A percentile compares a stretch with the other conserved stretches of the same genome.
Evolutionary conservation across 129 eudicot species (phyloP).

Genomic region (Gnaphalium uliginosum): DNA sequence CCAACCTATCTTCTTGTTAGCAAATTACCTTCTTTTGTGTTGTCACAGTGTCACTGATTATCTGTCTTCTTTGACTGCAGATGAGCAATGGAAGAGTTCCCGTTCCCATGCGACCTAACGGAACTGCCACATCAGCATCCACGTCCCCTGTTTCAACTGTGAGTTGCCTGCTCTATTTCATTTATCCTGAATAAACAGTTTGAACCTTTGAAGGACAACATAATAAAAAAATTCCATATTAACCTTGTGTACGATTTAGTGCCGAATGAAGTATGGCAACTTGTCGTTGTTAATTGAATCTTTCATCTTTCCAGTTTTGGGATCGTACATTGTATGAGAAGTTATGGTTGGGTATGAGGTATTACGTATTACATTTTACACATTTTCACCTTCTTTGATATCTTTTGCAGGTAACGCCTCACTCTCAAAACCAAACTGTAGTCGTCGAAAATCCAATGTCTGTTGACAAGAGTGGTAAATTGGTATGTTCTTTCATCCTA

Average conservation of each 20-base stretch:
- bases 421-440: slow-evolving; percentile 60
- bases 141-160: slow-evolving; percentile 45
- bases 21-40: background rate
- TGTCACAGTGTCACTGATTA: background rate
- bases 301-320: background rate
- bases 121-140: slow-evolving; percentile 43
- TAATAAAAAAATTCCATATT: background rate
- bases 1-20: slow-evolving; percentile 3
- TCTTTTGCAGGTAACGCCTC: slow-evolving; percentile 36
- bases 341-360: background rate
- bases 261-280: background rate
- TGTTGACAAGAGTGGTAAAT: slow-evolving; percentile 71
- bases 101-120: slow-evolving; percentile 45
- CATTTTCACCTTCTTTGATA: slow-evolving; percentile 1
- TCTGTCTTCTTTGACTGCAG: slow-evolving; percentile 23
- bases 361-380: background rate
- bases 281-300: background rate
- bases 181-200: background rate
- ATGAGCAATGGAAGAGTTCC: slow-evolving; percentile 57
- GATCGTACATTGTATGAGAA: background rate
- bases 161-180: slow-evolving; percentile 14
- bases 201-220: background rate
- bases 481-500: slow-evolving; percentile 41
- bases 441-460: slow-evolving; percentile 82
- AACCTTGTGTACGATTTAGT: background rate